Base-by-base conservation (phyloP, 345 rosid genomes). In the Citrus medica region DNA sequence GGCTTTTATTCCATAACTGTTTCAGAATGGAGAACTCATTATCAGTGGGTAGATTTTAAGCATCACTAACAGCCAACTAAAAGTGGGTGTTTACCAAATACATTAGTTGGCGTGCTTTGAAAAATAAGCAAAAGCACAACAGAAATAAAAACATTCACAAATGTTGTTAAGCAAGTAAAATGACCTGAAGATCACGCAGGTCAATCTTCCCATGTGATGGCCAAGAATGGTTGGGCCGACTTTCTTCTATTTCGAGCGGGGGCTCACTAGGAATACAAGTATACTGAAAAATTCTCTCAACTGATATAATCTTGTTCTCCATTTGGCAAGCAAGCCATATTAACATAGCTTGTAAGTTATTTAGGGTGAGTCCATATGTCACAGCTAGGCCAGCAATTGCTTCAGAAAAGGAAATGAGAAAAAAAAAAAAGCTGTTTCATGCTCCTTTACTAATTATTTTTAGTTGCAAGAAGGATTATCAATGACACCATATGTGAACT, bases 231-330 rank as follows among this genome's bases (percentile, higher is more conserved):
- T 21, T 37, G 10, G 74, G 74, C 17, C 19, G 16, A 21, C 42
- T 53, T 28, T 24, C 40, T 53, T 71, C 74, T 21, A 71, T 30
- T n/a, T 19, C 28, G 0, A 71, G 74, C 0, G 62, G 28, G 24
- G 74, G 19, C 62, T 71, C 62, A 53, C 74, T 71, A 4, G 62
- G 74, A 71, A 71, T 71, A 71, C 28, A 4, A 12, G 17, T 17
- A 14, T 71, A 71, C 27, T 71, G 62, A 30, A 71, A n/a, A 28
- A 95, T 58, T 21, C 61, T 58, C 61, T 58, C 61, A 22, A 58
- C 61, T 58, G 61, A 58, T 58, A 58, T 58, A 58, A 58, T 58
- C 61, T 58, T 58, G 27, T 58, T 58, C 61, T 58, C 61, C 25
- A 58, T 3, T 0, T 58, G 1, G 27, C 25, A 58, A 58, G 25